Evolutionary conservation across 1,284 basidiomycete genomes (phyloP).

Genomic region (Moesziomyces aphidis): DNA sequence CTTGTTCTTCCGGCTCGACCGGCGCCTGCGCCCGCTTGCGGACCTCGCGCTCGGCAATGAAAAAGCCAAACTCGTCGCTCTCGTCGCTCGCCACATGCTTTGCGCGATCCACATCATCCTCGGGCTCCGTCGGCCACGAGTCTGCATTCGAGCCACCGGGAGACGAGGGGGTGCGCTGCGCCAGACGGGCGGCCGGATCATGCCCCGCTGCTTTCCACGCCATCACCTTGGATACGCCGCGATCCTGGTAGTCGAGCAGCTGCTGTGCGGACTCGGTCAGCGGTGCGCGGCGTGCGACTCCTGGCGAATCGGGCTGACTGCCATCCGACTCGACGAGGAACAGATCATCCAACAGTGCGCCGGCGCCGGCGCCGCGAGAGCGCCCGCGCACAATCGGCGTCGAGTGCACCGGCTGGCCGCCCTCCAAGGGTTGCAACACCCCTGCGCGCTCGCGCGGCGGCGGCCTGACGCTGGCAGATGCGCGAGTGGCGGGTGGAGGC

Average conservation of each 20-base stretch:
- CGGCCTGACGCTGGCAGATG: conserved; percentile 1
- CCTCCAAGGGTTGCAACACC: conserved; percentile 11
- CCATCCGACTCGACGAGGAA: conserved; percentile 11
- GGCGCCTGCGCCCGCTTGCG: conserved; percentile 4
- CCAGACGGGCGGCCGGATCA: conserved; percentile 1
- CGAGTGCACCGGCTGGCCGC: conserved; percentile 21
- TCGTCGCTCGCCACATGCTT: conserved; percentile 2
- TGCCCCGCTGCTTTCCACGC: conserved; percentile 44
- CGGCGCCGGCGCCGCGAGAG: neutral
- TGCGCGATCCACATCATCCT: neutral
- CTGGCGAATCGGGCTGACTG: conserved; percentile 25
- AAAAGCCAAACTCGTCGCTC: conserved; percentile 39
- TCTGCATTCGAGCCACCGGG: neutral
- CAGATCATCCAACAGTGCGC: conserved; percentile 12
- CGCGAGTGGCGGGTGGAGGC: conserved; percentile 16
- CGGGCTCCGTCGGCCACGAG: conserved; percentile 18
- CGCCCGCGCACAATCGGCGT: conserved; percentile 15
- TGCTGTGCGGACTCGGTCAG: conserved; percentile 12
- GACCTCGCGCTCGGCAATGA: conserved; percentile 18
- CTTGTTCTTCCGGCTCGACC: neutral
- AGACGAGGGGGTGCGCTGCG: neutral
- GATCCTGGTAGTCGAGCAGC: conserved; percentile 27
- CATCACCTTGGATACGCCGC: conserved; percentile 36
- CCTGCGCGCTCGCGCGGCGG: conserved; percentile 4
- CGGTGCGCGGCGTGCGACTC: conserved; percentile 22